Evolutionary conservation across 1,284 basidiomycete species (phyloP), one percentile per base, ranked within the genome.

Genomic region (Uromyces viciae-fabae): DNA sequence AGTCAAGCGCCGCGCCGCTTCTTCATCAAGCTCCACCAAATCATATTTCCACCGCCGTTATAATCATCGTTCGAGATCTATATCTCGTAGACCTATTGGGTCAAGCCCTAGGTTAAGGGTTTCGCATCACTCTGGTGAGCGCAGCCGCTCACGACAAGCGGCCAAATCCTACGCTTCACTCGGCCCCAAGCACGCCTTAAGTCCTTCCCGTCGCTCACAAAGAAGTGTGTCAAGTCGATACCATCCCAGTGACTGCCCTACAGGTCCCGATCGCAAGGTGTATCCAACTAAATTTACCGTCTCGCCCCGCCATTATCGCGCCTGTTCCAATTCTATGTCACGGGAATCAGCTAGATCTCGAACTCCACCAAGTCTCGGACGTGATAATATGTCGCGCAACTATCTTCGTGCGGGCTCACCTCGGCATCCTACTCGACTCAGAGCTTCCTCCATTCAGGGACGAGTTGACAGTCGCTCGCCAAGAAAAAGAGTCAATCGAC

Each of bases 41-140:
- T 54, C 73, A 2, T 25, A 15, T 42, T 54, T 42, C 54, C 54
- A 28, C 73, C 73, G 54, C 46, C 73, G 73, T 0, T 43, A 58
- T 75, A 31, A 38, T 8, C 73, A 75, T 43, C 52, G 73, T 28
- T 42, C 58, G 14, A 58, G 58, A 43, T 75, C 73, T 22, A 19
- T 43, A 36, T 58, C 73, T 36, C 52, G 49, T 38, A 72, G 52
- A 54, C 46, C 66, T 15, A 68, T 46, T 17, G 40, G 66, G n/a
- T n/a, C n/a, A n/a, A n/a, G n/a, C n/a, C n/a, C n/a, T n/a, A n/a
- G n/a, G n/a, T n/a, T n/a, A n/a, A n/a, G n/a, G n/a, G n/a, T n/a
- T n/a, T n/a, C n/a, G n/a, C n/a, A n/a, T n/a, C n/a, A n/a, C n/a
- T 52, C 49, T 52, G 15, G 49, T 52, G 49, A n/a, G 49, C n/a